Base-by-base conservation (phyloP, 345 rosid genomes). In the Eucalyptus marginata region DNA sequence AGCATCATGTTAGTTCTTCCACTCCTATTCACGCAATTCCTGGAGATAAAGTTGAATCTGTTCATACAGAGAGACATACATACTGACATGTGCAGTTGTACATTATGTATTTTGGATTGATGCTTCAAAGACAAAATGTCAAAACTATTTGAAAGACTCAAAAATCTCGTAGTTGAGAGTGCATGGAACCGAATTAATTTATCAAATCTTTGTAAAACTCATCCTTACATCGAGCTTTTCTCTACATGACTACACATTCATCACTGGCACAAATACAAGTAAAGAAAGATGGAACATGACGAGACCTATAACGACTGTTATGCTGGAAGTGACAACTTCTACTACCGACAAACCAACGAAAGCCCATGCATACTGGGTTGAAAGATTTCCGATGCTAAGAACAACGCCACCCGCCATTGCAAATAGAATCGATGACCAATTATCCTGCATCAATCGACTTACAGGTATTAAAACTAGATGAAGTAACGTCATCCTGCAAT, bases 321-420 rank as follows among this genome's bases (percentile, higher is more conserved):
- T 94, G 93, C 99, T 93, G 46, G 95, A 91, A 56, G 95, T n/a
- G 88, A 97, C 93, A 43, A 96, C 99, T 94, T 95, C 95, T 20
- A 96, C 94, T 14, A 97, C 96, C 6, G 98, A 95, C 89, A 97
- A 93, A 52, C 99, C 98, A 76, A 95, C 96, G 89, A 95, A 94
- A 90, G 98, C 98, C 94, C 94, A 93, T 83, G 97, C 96, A 90
- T 96, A 96, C 87, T 95, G 98, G 58, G 98, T 93, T 44, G 95
- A 87, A 50, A 97, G 89, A 89, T 96, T 96, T 87, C 98, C 99
- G 4, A 96, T 54, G 94, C 98, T 94, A 47, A 96, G 94, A 80
- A 94, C 94, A 56, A 96, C 80, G 43, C 98, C 98, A 88, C 98
- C 98, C 13, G 90, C 95, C 97, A 95, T 93, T 62, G 99, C 96